Evolutionary conservation across 192 early-diverging fungal genomes (phyloP).

Genomic region (Phycomyces nitens): DNA sequence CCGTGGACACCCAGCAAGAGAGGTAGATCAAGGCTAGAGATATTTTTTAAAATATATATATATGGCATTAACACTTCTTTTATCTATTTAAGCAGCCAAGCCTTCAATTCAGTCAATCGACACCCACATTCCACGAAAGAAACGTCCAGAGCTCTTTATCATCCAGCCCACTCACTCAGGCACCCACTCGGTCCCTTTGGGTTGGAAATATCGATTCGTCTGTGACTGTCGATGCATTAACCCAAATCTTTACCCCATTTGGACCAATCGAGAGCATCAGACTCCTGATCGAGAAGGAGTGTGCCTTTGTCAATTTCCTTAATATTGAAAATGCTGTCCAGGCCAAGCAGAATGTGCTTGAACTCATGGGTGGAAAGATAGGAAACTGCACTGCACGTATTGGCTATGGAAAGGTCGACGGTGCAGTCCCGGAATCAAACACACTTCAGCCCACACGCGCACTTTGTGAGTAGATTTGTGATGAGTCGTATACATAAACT

Average conservation of each 20-base stretch:
- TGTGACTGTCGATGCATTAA: conserved; percentile 76
- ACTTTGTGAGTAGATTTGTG: conserved; percentile 59
- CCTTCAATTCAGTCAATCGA: conserved; percentile 25
- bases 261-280: conserved; percentile 89
- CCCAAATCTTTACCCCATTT: conserved; percentile 79
- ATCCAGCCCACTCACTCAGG: conserved; percentile 25
- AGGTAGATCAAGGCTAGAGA: background rate
- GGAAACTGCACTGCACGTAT: conserved; percentile 76
- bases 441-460: conserved; percentile 69
- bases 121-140: conserved; percentile 18
- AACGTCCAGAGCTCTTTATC: background rate
- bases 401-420: conserved; percentile 79
- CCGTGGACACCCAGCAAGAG: background rate
- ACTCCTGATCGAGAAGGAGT: conserved; percentile 90
- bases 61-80: conserved; percentile 1
- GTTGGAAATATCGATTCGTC: conserved; percentile 86
- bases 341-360: conserved; percentile 81
- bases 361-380: conserved; percentile 65
- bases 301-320: conserved; percentile 91
- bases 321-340: conserved; percentile 82
- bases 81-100: conserved; percentile 4
- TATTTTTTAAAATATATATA: background rate
- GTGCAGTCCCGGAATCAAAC: conserved; percentile 35
- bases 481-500: no score
- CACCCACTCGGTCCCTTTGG: conserved; percentile 88